Evolutionary conservation across 2,329 filamentous ascomycete species (phyloP).

Genomic region (Penicillium psychrosexuale): DNA sequence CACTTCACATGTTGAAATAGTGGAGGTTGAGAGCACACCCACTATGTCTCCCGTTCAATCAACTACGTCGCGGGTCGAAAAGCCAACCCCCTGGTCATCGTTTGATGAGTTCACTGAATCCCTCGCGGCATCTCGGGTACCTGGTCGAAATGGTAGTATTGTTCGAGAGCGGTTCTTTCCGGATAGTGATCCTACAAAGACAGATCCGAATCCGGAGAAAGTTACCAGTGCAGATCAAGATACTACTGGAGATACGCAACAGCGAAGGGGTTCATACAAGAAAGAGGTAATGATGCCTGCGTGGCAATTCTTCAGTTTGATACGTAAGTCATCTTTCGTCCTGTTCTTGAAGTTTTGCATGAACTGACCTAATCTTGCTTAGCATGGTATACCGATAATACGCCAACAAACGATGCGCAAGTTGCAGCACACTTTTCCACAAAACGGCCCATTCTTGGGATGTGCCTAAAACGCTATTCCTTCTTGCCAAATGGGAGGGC

Average conservation of each 20-base stretch:
- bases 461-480: conserved; percentile 87
- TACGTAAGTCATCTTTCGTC: conserved; percentile 60
- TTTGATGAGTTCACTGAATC: conserved; percentile 26
- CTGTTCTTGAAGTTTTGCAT: conserved; percentile 25
- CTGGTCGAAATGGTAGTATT: conserved; percentile 40
- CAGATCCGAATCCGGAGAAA: conserved; percentile 27
- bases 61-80: conserved; percentile 22
- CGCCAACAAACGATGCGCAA: conserved; percentile 66
- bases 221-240: conserved; percentile 19
- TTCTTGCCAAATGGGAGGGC: conserved; percentile 68
- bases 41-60: conserved; percentile 32
- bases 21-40: conserved; percentile 42
- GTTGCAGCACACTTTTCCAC: conserved; percentile 85
- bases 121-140: conserved; percentile 19
- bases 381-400: conserved; percentile 82
- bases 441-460: conserved; percentile 78
- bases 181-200: conserved; percentile 40
- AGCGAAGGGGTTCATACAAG: conserved; percentile 45
- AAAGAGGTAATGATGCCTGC: conserved; percentile 94
- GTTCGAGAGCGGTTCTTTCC: conserved; percentile 46
- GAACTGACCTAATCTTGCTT: conserved; percentile 34
- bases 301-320: conserved; percentile 94
- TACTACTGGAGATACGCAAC: conserved; percentile 29
- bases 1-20: conserved; percentile 42
- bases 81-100: conserved; percentile 26